Base-by-base conservation (phyloP, 169 alveolate species). In the Theileria annulata region DNA sequence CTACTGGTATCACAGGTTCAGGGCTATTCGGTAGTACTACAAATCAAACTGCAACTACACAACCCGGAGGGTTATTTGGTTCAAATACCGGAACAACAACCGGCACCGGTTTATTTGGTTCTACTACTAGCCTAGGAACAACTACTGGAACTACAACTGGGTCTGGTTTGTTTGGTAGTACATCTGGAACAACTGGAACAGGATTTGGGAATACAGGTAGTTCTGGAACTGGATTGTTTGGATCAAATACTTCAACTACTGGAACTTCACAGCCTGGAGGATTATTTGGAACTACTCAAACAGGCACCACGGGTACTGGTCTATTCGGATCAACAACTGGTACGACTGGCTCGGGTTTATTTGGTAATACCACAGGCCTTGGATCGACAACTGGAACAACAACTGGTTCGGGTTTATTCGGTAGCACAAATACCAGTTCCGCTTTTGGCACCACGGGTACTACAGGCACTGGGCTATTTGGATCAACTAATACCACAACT, bases 21-120 rank as follows among this genome's bases (percentile, higher is more conserved):
- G 77, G 81, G 8, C 19, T 72, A 8, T 80, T 80, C 54, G 87
- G 87, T 3, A 17, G 23, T 51, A 35, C 84, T 2, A 64, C 31
- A 37, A 64, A 63, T 4, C 58, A 68, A 10, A 42, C 37, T 49
- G 47, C 19, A 27, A 19, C 72, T 23, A 64, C 72, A 25, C 49
- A 21, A 19, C 42, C 37, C 9, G 31, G 49, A 19, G 72, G 72
- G 9, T 21, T 19, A 25, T 19, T 21, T 28, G 63, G 63, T 28
- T 48, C 62, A 64, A 49, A 64, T 0, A 27, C 73, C 19, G 85
- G 85, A 21, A 82, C 64, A 5, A 51, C 69, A 2, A 37, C 76
- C 3, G 15, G 60, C 4, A 54, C 71, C 15, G 76, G 68, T 21
- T n/a, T 79, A 63, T 56, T 70, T 13, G 81, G 81, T 0, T 4